Base-by-base conservation (phyloP, 108 stramenopile species). In the Cyclostephanos invisitatus region DNA sequence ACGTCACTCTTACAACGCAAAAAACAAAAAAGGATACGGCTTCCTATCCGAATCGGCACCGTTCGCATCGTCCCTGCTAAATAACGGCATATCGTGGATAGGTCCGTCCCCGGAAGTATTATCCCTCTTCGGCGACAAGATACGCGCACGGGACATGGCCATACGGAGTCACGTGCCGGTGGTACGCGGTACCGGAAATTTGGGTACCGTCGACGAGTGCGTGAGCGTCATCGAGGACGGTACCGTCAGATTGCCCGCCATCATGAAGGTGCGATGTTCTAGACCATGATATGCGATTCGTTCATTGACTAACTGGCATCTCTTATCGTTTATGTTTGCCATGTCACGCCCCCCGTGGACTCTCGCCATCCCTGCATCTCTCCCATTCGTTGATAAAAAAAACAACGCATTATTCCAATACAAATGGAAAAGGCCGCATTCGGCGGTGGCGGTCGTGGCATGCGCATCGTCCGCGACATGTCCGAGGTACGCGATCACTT, bases 381-480 rank as follows among this genome's bases (percentile, higher is more conserved):
- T 14, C 24, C 17, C 22, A 0, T 2, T 21, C 24, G 22, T 32
- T 32, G 32, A 32, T 3, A 32, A 32, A 3, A 32, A 32, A 32
- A 54, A 9, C 25, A n/a, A n/a, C n/a, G n/a, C n/a, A n/a, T n/a
- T n/a, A n/a, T n/a, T n/a, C n/a, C n/a, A n/a, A n/a, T n/a, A n/a
- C n/a, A 1, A 24, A 18, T 1, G 14, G 0, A 54, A 54, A 24
- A 98, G 89, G 98, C 98, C 9, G 88, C 86, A 3, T 86, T 85
- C 62, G 98, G 98, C 25, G 98, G 98, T 51, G 98, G 98, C 29
- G 98, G 98, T 15, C 96, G 97, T 73, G 68, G 98, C 22, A 98
- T 98, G 98, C 84, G 98, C 48, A 83, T 94, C 8, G 94, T 97
- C 7, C 86, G 87, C 54, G 80, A 88, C 48, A 65, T 81, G 24